Evolutionary conservation across 2,329 filamentous ascomycete species (phyloP).

Genomic region (Diaporthe amygdali): DNA sequence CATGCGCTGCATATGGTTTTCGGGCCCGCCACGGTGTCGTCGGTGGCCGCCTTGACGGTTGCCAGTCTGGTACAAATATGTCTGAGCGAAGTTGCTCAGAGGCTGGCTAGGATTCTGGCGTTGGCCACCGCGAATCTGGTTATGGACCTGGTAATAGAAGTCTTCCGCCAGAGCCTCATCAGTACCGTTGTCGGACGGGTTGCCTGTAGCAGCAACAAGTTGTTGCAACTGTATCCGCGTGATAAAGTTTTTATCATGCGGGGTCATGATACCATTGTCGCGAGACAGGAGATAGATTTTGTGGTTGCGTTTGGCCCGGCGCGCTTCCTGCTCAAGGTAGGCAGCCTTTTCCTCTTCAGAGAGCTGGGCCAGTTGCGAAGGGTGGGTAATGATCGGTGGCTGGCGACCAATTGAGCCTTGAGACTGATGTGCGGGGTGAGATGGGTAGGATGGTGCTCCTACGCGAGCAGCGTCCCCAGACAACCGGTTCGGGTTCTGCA

Average conservation of each 20-base stretch:
- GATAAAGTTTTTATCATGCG: slow-evolving; percentile 99
- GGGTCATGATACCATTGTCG: slow-evolving; percentile 97
- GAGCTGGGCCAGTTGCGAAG: slow-evolving; percentile 76
- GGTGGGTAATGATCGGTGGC: slow-evolving; percentile 59
- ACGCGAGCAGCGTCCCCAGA: slow-evolving; percentile 51
- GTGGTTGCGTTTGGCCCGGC: slow-evolving; percentile 95
- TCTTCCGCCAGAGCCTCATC: slow-evolving; percentile 88
- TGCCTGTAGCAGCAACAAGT: slow-evolving; percentile 89
- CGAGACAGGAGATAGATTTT: slow-evolving; percentile 94
- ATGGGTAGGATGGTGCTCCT: slow-evolving; percentile 36
- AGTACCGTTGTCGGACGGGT: slow-evolving; percentile 77
- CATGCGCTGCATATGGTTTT: slow-evolving; percentile 99
- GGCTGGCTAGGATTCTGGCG: slow-evolving; percentile 92
- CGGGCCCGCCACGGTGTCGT: slow-evolving; percentile 80
- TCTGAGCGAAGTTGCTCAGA: slow-evolving; percentile 95
- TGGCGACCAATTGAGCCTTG: slow-evolving; percentile 66
- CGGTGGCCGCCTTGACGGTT: slow-evolving; percentile 77
- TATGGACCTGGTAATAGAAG: slow-evolving; percentile 98
- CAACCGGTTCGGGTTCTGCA: slow-evolving; percentile 78
- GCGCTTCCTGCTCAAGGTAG: slow-evolving; percentile 89
- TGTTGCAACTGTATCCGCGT: slow-evolving; percentile 97
- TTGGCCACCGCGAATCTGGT: slow-evolving; percentile 87
- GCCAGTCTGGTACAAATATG: slow-evolving; percentile 94
- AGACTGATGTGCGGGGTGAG: slow-evolving; percentile 39
- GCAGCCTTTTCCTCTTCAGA: slow-evolving; percentile 84